A percentile compares a stretch with the other conserved stretches of the same genome.
These are phyloP conservation scores for Solanum piurae DNA, from an alignment of 257 asterid genomes.

Conservation along the genomic window DNA sequence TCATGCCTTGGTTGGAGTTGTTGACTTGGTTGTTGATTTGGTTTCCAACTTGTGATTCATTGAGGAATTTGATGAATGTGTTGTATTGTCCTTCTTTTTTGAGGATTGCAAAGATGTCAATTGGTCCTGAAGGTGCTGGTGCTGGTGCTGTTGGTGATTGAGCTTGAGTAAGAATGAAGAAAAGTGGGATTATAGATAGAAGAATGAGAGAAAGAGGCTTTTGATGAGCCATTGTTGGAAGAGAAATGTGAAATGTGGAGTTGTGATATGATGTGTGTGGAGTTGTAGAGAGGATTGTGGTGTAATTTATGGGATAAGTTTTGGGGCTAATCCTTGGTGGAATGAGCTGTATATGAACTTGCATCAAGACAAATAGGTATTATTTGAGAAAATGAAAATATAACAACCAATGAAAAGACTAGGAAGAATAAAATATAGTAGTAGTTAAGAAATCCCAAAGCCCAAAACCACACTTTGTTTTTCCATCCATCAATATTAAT, in stretches of 20 bases:
- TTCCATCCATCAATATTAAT: not conserved
- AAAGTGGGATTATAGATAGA: conserved; percentile 11
- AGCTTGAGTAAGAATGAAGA: conserved; percentile 15
- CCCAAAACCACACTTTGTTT: not conserved
- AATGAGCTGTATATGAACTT: conserved; percentile 44
- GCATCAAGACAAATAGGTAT: conserved; percentile 16
- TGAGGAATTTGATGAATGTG: conserved; percentile 46
- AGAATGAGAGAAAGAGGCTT: conserved; percentile 11
- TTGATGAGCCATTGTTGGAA: conserved; percentile 29
- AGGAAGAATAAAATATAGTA: not conserved
- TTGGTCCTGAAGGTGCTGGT: conserved; percentile 58
- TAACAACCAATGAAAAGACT: conserved; percentile 11
- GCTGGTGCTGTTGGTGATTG: conserved; percentile 46
- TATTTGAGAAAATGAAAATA: not conserved
- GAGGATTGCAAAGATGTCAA: conserved; percentile 53
- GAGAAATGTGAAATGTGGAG: conserved; percentile 1
- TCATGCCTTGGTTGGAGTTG: conserved; percentile 66
- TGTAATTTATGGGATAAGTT: conserved; percentile 13
- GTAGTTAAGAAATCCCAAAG: not conserved
- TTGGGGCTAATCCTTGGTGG: conserved; percentile 33
- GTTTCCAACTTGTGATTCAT: conserved; percentile 34
- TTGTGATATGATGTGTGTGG: not conserved
- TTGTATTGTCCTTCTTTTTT: conserved; percentile 40
- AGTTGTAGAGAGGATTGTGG: not conserved
- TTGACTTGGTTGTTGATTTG: conserved; percentile 77